phyloP scores from a whole-genome alignment of 345 rosid species.

The Pugionium cornutum region DNA sequence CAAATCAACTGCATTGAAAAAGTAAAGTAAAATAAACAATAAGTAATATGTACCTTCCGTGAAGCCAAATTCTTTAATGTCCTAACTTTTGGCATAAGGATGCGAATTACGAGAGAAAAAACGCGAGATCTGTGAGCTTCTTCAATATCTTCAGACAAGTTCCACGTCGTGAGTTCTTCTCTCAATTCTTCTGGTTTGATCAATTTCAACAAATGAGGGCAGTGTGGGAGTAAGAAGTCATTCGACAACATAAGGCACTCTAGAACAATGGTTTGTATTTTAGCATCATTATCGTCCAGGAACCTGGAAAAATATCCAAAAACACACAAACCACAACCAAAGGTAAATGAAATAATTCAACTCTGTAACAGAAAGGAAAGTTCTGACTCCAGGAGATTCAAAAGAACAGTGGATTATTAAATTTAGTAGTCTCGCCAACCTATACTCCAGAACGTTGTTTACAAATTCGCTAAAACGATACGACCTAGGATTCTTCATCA shows the following conservation, averaged over 20 bases:
- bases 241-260: conserved; percentile 85
- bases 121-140: conserved; percentile 65
- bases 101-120: conserved; percentile 60
- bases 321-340: conserved; percentile 22
- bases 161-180: conserved; percentile 89
- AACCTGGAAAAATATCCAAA: conserved; percentile 54
- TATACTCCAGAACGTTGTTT: conserved; percentile 67
- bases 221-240: conserved; percentile 67
- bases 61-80: conserved; percentile 76
- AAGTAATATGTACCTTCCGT: conserved; percentile 61
- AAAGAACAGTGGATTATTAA: conserved; percentile 19
- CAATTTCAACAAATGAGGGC: conserved; percentile 73
- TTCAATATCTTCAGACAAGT: conserved; percentile 68
- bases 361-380: conserved; percentile 9
- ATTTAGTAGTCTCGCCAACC: conserved; percentile 51
- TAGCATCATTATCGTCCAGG: conserved; percentile 84
- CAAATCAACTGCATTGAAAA: conserved; percentile 7
- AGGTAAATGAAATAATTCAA: conserved; percentile 16
- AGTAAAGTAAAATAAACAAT: conserved; percentile 12
- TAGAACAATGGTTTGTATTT: conserved; percentile 71
- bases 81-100: conserved; percentile 85
- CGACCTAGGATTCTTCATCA: conserved; percentile 68
- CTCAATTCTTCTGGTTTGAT: conserved; percentile 67
- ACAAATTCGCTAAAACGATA: conserved; percentile 59
- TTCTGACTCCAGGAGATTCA: conserved; percentile 13